Evolutionary conservation across 2,329 filamentous ascomycete species (phyloP).

Genomic region (Penicillium palitans): DNA sequence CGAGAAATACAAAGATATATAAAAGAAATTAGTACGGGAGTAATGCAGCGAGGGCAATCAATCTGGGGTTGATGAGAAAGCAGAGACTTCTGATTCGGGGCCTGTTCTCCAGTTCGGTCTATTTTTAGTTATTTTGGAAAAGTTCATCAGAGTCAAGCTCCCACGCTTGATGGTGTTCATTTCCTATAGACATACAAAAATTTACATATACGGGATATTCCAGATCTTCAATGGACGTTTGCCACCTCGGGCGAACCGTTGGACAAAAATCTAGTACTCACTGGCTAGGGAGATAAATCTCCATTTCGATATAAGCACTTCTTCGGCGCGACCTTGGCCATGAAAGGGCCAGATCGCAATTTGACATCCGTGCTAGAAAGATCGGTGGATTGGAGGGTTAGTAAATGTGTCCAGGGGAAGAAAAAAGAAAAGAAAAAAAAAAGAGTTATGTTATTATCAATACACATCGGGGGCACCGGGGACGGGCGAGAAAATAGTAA

Average conservation of each 20-base stretch:
- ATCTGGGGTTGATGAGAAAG: constrained; percentile 14
- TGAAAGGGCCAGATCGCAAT: constrained; percentile 82
- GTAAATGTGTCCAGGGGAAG: background rate
- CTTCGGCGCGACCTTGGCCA: constrained; percentile 98
- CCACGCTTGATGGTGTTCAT: background rate
- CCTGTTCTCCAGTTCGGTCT: background rate
- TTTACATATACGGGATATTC: constrained; percentile 61
- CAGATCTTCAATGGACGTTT: constrained; percentile 52
- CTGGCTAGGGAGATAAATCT: constrained; percentile 31
- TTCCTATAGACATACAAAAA: background rate
- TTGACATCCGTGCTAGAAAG: constrained; percentile 97
- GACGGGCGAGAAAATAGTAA: constrained; percentile 24
- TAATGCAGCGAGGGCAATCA: background rate
- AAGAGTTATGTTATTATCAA: constrained; percentile 35
- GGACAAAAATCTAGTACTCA: constrained; percentile 49
- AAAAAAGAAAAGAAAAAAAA: constrained; percentile 13
- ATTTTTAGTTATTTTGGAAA: background rate
- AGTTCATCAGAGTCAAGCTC: background rate
- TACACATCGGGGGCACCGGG: constrained; percentile 31
- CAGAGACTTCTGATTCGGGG: constrained; percentile 21
- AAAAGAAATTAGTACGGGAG: background rate
- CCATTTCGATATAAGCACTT: constrained; percentile 78
- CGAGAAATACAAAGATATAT: constrained; percentile 5
- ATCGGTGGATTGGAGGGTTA: background rate
- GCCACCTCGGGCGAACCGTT: constrained; percentile 36